Conservation (phyloP, 202 grass and related monocot genomes). For the Schoenoplectus triqueter region DNA sequence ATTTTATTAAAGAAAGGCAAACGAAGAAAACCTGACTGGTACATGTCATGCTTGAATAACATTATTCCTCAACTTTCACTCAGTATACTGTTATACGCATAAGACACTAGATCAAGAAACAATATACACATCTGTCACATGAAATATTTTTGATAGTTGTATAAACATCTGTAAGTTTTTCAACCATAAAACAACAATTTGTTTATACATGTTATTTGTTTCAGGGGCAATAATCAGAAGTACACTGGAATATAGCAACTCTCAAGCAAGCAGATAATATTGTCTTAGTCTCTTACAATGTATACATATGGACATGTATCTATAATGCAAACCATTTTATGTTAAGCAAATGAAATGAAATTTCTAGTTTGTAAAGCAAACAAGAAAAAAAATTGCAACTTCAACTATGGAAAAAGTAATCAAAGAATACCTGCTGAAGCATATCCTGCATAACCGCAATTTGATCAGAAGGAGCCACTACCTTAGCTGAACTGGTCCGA, state of each 20-base stretch:
- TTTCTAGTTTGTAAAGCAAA: constrained; percentile 11
- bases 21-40: not conserved
- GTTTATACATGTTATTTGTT: constrained; percentile 1
- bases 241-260: constrained; percentile 7
- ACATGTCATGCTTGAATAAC: not conserved
- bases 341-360: not conserved
- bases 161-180: not conserved
- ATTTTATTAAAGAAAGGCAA: no score
- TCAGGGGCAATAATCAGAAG: not conserved
- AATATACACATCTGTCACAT: not conserved
- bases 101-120: not conserved
- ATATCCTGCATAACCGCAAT: constrained; percentile 59
- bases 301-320: not conserved
- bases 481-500: constrained; percentile 46
- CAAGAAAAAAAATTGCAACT: not conserved
- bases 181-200: not conserved
- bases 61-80: not conserved
- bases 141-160: not conserved
- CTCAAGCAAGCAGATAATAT: not conserved
- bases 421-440: constrained; percentile 67
- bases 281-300: not conserved
- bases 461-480: constrained; percentile 49
- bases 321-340: not conserved
- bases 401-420: not conserved
- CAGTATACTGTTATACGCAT: not conserved